Base-by-base conservation (phyloP, 78 protist genomes). In the Dictyostelium capitatum region DNA sequence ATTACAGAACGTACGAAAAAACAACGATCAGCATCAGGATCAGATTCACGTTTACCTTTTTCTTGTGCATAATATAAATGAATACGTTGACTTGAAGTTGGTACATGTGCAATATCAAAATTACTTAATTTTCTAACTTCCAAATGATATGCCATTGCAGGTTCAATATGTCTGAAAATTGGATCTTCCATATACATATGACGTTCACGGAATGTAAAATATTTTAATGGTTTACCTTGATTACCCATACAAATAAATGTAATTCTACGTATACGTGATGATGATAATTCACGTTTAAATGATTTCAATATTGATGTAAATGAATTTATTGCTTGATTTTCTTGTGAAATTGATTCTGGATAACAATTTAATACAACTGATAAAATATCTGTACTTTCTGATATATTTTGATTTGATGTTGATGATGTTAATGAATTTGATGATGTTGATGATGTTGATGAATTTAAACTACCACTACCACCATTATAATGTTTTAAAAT, bases 131-230 rank as follows among this genome's bases (percentile, higher is more conserved):
- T 79, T 37, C 79, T 62, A 43, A 98, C 89, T 79, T 97, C 99
- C 23, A 98, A 95, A 70, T 90, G 82, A 96, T 95, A 91, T 4
- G 98, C 98, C 83, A 96, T 83, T 0, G 99, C 96, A 0, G 99
- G 98, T 41, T 95, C 98, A 43, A 97, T 53, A 91, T 98, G 96
- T 84, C 99, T 85, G 51, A 95, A 92, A 79, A 94, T 83, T 54
- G 91, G 51, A 79, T 98, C 99, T 75, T 97, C 97, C 32, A 20
- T 32, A 96, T 91, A 96, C 64, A 79, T 80, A 67, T 78, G 79
- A 56, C 96, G 43, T 59, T 85, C 90, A 28, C 98, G 79, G 96
- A 95, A 98, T 23, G 99, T 96, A 92, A 89, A 97, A 91, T 64
- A 96, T 59, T 79, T 74, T 10, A 97, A 96, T 54, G 50, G 80